Evolutionary conservation across 768 basidiomycete species (phyloP), one percentile per base, ranked within the genome.

Genomic region (Hemileccinum impolitum): DNA sequence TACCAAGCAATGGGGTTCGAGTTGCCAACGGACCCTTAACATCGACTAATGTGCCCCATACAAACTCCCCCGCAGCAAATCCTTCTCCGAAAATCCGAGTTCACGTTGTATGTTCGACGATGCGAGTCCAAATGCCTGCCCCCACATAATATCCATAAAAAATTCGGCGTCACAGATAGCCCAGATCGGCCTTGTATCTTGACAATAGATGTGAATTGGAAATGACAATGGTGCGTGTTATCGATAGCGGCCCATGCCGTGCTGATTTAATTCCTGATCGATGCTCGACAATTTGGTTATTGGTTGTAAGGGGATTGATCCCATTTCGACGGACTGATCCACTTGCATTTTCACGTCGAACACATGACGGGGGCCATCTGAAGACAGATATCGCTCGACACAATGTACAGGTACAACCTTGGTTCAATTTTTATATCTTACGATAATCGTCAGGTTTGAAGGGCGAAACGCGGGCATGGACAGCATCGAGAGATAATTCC

Each of bases 161-260:
- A 51, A 44, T 15, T 52, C 57, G 0, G 49, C 46, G 6, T 49
- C 39, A 7, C 55, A 58, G 34, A 57, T 48, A 6, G 41, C 30
- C 57, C 57, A 58, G 8, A 58, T 48, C 17, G 40, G 28, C 57
- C 57, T 58, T 12, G 14, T 9, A 17, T 43, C 25, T 30, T 34
- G 13, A 36, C 8, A 8, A 21, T 2, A 15, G 4, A 21, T 31
- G n/a, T 3, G 25, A 17, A 21, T 45, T 5, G 15, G 0, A 30
- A 19, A 8, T 11, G 25, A 15, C 0, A 9, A 36, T 2, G 3
- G 36, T 3, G 14, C 43, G 23, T 17, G 54, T 55, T 55, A 58
- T 43, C 57, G 57, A 36, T 58, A 58, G n/a, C 40, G 51, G 4
- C 48, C 40, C 52, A 54, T 58, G 6, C 55, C 57, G 36, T 53